Evolutionary conservation across 2,329 filamentous ascomycete genomes (phyloP), one percentile per base, ranked within the genome.

Genomic region (Microdochium bolleyi): DNA sequence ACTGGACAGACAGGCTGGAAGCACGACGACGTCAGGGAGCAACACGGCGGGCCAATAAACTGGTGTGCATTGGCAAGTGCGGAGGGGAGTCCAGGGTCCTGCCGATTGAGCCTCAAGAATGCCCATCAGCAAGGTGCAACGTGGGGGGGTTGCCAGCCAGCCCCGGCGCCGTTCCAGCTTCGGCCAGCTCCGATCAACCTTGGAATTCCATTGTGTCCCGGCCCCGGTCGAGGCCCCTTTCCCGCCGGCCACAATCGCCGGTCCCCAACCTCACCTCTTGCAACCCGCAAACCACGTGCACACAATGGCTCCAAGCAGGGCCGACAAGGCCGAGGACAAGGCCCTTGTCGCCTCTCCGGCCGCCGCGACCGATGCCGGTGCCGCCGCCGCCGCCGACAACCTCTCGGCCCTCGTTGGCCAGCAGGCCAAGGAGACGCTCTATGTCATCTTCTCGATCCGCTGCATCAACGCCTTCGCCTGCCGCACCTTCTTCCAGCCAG

Each of bases 401-500:
- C 3, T 22, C 41, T 3, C 41, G 21, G 5, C 16, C 16, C 16
- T 22, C 41, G 41, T 22, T 22, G 41, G 9, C n/a, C 41, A 46
- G 24, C 67, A 70, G 55, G 55, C 65, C 27, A 53, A 56, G 30
- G 71, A 74, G 52, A 60, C 69, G 16, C 58, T 74, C 41, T 60
- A 61, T 16, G 61, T 69, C 49, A 69, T 82, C 52, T 61, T 96
- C 59, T 75, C 82, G 41, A 80, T 95, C 57, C 89, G 94, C 52
- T 78, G 92, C 58, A 68, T 88, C 66, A 96, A 96, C 72, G 85
- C 90, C 30, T 76, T 94, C 61, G 83, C 78, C 56, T 76, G 95
- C 53, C 77, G 82, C 58, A 97, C 94, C 21, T 99, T 96, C 69
- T 99, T 99, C 73, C 94, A 99, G 70, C 94, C 94, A 25, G 94